Evolutionary conservation across 176 grass and related monocot species (phyloP), one percentile per base, ranked within the genome.

Genomic region (Puya raimondii): DNA sequence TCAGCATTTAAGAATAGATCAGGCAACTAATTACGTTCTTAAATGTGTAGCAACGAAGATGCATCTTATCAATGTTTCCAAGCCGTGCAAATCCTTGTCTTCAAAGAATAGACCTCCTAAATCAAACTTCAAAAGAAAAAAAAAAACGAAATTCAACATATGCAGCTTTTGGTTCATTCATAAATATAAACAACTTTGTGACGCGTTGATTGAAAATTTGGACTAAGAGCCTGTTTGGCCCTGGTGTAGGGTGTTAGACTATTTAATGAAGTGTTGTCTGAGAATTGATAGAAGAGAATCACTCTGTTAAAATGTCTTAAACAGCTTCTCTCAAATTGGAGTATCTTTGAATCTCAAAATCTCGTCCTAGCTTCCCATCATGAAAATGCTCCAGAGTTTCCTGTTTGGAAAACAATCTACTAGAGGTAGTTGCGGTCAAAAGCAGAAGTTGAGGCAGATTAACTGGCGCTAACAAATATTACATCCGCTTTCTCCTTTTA

Each of bases 1-100:
- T 78, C 16, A 56, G 4, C n/a, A 79, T 79, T 79, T 74, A 29
- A 71, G 27, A 12, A 72, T 17, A 65, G 10, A 67, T 59, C 54
- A 58, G 29, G 33, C 26, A 47, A 72, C 11, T 68, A 11, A 49
- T 53, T 29, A 33, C 76, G 20, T 10, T 71, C 29, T 71, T 63
- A 15, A 21, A 25, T 27, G 18, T 52, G 3, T 53, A 23, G 11
- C 13, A 51, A 10, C 0, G 33, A 42, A 42, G 33, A 16, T 15
- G 70, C 47, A 53, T 83, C 52, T 80, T 66, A 14, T 49, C 12
- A 68, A 2, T 67, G 66, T 67, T 66, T 67, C 10, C 15, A 57
- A 73, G 75, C 3, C 4, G 7, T 42, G 4, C 33, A 7, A 20
- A 21, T 59, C 54, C 14, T 59, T 59, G 21, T 10, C 4, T 18